Conservation (phyloP, 306 rosid genomes). For the Carpinus viminea region DNA sequence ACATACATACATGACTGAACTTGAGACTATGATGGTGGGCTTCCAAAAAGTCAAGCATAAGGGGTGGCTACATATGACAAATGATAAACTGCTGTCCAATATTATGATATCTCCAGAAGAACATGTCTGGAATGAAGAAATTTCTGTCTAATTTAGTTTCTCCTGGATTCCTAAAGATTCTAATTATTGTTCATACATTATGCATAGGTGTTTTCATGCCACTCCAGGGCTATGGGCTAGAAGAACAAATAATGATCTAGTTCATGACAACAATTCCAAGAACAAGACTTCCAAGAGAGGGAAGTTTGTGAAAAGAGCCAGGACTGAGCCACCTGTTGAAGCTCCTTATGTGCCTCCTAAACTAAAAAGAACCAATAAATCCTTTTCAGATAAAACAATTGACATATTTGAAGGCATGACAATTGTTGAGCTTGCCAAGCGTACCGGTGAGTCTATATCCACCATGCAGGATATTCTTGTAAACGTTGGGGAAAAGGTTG, state of each 20-base stretch:
- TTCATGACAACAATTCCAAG: constrained; percentile 37
- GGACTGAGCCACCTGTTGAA: constrained; percentile 69
- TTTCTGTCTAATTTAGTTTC: not conserved
- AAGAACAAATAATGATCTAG: constrained; percentile 38
- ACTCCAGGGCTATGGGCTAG: constrained; percentile 52
- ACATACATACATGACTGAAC: not conserved
- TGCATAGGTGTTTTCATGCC: constrained; percentile 66
- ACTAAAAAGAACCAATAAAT: constrained; percentile 43
- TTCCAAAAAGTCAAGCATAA: not conserved
- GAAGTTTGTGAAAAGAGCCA: constrained; percentile 59
- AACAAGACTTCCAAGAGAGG: constrained; percentile 60
- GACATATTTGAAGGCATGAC: constrained; percentile 97
- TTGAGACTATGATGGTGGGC: not conserved
- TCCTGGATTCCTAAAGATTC: not conserved
- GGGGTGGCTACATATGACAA: not conserved
- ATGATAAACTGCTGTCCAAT: not conserved
- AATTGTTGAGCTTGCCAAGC: constrained; percentile 76
- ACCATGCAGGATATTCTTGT: constrained; percentile 66
- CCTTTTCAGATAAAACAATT: constrained; percentile 56
- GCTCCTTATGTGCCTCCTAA: constrained; percentile 72
- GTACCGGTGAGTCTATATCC: constrained; percentile 61
- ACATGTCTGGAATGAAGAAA: no score
- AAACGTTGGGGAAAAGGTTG: constrained; percentile 79
- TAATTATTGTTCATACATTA: constrained; percentile 33
- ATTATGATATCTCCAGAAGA: not conserved